Evolutionary conservation across 2,329 filamentous ascomycete genomes (phyloP), one percentile per base, ranked within the genome.

Genomic region (Leptosphaerulina australis): DNA sequence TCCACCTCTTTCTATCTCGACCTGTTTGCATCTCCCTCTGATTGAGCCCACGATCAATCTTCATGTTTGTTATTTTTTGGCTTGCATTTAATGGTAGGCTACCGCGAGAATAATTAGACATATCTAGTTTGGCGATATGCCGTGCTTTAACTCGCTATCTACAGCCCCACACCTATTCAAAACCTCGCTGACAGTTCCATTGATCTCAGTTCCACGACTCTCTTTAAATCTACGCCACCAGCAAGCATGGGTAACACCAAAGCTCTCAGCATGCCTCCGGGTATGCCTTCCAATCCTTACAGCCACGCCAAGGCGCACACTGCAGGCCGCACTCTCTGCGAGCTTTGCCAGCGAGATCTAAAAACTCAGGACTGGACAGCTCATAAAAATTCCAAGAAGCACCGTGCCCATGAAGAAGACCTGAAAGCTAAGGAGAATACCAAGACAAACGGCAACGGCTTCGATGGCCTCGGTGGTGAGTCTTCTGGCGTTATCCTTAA

Each of bases 301-400:
- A 50, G 59, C 4, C 18, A 24, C 8, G 44, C 62, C 24, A 68
- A 62, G 52, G 56, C 60, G 10, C 50, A 59, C 68, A 0, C 31
- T 33, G 10, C 31, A 33, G 37, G n/a, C n/a, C n/a, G n/a, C n/a
- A 70, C 65, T 14, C 4, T 40, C 4, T 74, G 71, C 46, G 69
- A 69, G 58, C 34, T 62, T 5, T 74, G 71, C 44, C 41, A 71
- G n/a, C 62, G 64, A 8, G 44, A 24, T 9, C 53, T 74, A 46
- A 59, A 44, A 34, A 70, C 64, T 20, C 62, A 62, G 41, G 66
- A 73, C 51, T 72, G 68, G 67, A 22, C 10, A 1, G 28, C 50
- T 1, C 71, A 74, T 53, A 64, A 68, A 44, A 58, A 55, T 49
- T 68, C 65, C 17, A 73, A 70, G 58, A 61, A 63, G 44, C 70